Percentiles rank a stretch among this genome's conserved stretches.
phyloP scores from a whole-genome alignment of 495 filamentous ascomycete genomes.

The Annulohypoxylon stygium region DNA sequence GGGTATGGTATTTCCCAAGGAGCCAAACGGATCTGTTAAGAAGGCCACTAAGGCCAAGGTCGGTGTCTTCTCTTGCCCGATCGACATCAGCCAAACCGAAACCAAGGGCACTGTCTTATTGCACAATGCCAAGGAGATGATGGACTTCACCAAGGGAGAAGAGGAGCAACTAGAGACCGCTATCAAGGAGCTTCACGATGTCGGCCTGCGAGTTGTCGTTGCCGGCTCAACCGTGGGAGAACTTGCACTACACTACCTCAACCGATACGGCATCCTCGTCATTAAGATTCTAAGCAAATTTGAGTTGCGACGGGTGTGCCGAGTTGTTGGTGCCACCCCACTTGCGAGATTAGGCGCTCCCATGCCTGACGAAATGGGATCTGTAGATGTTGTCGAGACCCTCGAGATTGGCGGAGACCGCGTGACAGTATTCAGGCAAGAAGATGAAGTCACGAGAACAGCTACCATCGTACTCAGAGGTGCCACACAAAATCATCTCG shows the following conservation, averaged over 20 bases:
- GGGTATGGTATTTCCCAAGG: constrained; percentile 97
- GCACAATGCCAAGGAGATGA: constrained; percentile 98
- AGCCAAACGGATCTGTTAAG: constrained; percentile 91
- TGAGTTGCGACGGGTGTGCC: constrained; percentile 91
- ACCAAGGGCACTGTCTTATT: constrained; percentile 99
- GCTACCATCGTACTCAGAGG: constrained; percentile 95
- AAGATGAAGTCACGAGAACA: constrained; percentile 90
- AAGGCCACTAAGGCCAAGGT: constrained; percentile 94
- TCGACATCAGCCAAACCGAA: constrained; percentile 96
- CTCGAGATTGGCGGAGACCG: constrained; percentile 98
- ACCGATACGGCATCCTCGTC: constrained; percentile 93
- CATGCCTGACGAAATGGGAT: constrained; percentile 99
- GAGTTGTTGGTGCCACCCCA: constrained; percentile 95
- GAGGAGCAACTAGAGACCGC: constrained; percentile 88
- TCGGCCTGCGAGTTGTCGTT: constrained; percentile 90
- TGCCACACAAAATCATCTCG: constrained; percentile 96
- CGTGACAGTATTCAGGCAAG: constrained; percentile 98
- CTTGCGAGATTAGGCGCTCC: constrained; percentile 95
- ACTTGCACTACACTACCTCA: constrained; percentile 96
- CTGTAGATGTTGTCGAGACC: constrained; percentile 94
- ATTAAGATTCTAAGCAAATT: constrained; percentile 99
- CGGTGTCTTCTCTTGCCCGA: constrained; percentile 94
- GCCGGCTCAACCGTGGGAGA: constrained; percentile 94
- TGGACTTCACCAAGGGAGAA: constrained; percentile 97
- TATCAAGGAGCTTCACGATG: constrained; percentile 96